These are phyloP conservation scores for Lithocarpus polystachyus DNA, from an alignment of 306 rosid species.

Conservation along the genomic window DNA sequence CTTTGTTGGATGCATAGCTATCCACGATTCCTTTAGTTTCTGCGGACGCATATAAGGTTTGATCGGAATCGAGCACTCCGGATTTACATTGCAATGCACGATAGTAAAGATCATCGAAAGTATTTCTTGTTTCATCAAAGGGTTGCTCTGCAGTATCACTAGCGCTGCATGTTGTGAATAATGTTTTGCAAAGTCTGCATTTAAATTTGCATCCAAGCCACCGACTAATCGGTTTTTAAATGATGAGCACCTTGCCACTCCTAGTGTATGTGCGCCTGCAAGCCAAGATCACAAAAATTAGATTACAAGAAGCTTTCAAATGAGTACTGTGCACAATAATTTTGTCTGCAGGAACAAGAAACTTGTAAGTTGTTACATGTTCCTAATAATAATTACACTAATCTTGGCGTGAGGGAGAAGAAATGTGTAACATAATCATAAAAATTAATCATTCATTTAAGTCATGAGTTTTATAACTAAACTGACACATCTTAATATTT, in stretches of 20 bases:
- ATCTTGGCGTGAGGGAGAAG: background rate
- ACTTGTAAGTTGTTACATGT: background rate
- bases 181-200: constrained; percentile 50
- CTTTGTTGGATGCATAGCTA: constrained; percentile 57
- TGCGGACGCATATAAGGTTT: constrained; percentile 45
- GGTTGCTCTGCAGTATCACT: constrained; percentile 66
- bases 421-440: background rate
- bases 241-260: constrained; percentile 73
- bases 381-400: background rate
- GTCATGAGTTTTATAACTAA: background rate
- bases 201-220: constrained; percentile 36
- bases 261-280: constrained; percentile 80
- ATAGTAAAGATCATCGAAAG: constrained; percentile 65
- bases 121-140: constrained; percentile 52
- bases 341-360: background rate
- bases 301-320: background rate
- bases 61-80: constrained; percentile 68
- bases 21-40: constrained; percentile 47
- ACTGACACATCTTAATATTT: too few species aligned
- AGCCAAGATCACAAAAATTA: background rate
- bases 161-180: constrained; percentile 50
- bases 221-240: constrained; percentile 50
- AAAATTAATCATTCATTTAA: background rate
- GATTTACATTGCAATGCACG: constrained; percentile 37
- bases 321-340: background rate